Percentiles rank a stretch among this genome's conserved stretches.
These are phyloP conservation scores for Trichoderma atroviride DNA, from an alignment of 2,329 filamentous ascomycete species.

Conservation along the genomic window DNA sequence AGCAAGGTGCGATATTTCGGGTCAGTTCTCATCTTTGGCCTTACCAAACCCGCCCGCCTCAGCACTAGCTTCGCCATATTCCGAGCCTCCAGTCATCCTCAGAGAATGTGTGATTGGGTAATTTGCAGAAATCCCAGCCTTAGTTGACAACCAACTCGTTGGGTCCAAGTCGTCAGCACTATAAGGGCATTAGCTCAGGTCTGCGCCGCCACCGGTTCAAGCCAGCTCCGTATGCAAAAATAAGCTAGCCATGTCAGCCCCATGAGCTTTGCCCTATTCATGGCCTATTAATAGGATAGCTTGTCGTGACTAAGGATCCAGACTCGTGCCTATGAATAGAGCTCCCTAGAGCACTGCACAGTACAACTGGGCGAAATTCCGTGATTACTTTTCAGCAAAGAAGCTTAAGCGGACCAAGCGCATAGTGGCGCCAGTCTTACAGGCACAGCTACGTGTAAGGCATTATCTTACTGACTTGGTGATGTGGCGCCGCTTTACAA, in stretches of 20 bases:
- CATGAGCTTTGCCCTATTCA: neutral
- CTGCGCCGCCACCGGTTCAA: conserved; percentile 21
- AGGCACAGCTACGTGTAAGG: neutral
- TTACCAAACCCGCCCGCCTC: conserved; percentile 8
- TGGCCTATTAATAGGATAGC: conserved; percentile 20
- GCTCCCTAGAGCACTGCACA: neutral
- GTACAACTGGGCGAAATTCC: neutral
- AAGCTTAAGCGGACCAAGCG: neutral
- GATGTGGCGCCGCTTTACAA: conserved; percentile 10
- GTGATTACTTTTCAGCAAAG: neutral
- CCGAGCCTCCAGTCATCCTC: neutral
- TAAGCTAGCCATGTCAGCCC: conserved; percentile 16
- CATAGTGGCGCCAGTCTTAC: neutral
- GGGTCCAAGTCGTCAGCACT: conserved; percentile 11
- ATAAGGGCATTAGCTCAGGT: conserved; percentile 5
- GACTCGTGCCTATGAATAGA: conserved; percentile 16
- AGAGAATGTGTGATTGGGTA: conserved; percentile 1
- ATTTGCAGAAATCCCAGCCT: neutral
- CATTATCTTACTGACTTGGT: neutral
- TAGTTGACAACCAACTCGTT: conserved; percentile 5
- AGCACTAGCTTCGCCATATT: conserved; percentile 21
- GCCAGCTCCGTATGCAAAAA: neutral
- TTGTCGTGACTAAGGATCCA: neutral
- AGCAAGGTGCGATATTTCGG: neutral
- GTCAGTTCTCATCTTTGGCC: conserved; percentile 1